Percentiles rank a stretch among this genome's conserved stretches.
phyloP scores from a whole-genome alignment of 192 early-diverging fungal species.

The Umbelopsis ramanniana region DNA sequence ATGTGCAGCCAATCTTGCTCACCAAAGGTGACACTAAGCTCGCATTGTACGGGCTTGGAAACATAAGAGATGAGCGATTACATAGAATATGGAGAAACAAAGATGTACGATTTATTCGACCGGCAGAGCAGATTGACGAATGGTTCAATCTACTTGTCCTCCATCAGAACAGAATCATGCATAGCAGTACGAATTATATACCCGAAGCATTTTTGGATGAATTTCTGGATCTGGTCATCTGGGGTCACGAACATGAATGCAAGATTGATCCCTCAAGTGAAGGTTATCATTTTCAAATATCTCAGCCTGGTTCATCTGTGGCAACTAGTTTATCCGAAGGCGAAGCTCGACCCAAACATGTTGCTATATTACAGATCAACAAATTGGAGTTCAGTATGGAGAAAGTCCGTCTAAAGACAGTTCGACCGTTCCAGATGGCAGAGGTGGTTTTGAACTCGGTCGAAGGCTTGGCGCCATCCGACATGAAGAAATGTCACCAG shows the following conservation, averaged over 20 bases:
- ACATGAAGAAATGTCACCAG: slow-evolving; percentile 55
- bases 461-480: slow-evolving; percentile 50
- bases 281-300: slow-evolving; percentile 73
- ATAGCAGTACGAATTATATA: slow-evolving; percentile 84
- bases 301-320: slow-evolving; percentile 92
- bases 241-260: slow-evolving; percentile 99
- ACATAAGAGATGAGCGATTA: slow-evolving; percentile 89
- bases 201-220: slow-evolving; percentile 83
- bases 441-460: slow-evolving; percentile 65
- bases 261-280: slow-evolving; percentile 75
- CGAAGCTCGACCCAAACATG: slow-evolving; percentile 74
- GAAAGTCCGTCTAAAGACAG: slow-evolving; percentile 74
- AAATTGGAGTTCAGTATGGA: slow-evolving; percentile 70
- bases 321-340: slow-evolving; percentile 88
- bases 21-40: slow-evolving; percentile 77
- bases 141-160: slow-evolving; percentile 94
- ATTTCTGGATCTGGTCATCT: slow-evolving; percentile 85
- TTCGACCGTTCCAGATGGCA: slow-evolving; percentile 87
- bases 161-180: slow-evolving; percentile 90
- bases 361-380: slow-evolving; percentile 66
- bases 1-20: slow-evolving; percentile 80
- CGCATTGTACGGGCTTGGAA: slow-evolving; percentile 90
- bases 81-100: slow-evolving; percentile 75
- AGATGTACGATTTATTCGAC: slow-evolving; percentile 75
- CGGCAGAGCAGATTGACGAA: slow-evolving; percentile 63